Evolutionary conservation across 202 grass and related monocot genomes (phyloP), one percentile per base, ranked within the genome.

Genomic region (Zizania palustris): DNA sequence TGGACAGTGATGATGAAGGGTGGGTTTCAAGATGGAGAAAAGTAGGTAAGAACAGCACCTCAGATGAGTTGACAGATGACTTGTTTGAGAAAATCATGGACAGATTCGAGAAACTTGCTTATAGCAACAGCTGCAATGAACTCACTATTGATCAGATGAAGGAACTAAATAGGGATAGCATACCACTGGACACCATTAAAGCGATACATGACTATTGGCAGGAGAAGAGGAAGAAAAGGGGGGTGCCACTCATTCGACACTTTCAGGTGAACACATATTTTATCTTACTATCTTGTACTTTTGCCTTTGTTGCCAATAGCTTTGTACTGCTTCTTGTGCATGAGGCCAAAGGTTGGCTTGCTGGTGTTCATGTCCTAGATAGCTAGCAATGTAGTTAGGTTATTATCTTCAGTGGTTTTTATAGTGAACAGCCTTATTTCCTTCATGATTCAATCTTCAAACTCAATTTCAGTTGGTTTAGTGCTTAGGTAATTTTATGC

Each of bases 1-100:
- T 99, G 87, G 92, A 99, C 61, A 99, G 92, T 81, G 92, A 89
- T 69, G 96, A 99, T 83, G 96, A 99, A 65, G 78, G 75, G 7
- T 99, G 96, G 96, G 54, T 93, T 64, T 87, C 80, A 65, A 76
- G 45, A 68, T 80, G 63, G 40, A 80, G 21, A 62, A 67, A 75
- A 65, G 61, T 63, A 57, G 65, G 73, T 48, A 83, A 83, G 39
- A 45, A 34, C 43, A 78, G 6, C n/a, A 77, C 56, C 56, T 22
- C 63, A 28, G 15, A 8, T 53, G 71, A 88, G 69, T 72, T 99
- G 63, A 85, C 87, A 18, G 96, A 95, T 41, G 85, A 92, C 56
- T 64, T 94, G 57, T 98, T 98, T 81, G 96, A 95, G 83, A 81
- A 53, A 83, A 68, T 92, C 41, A 87, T 98, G 77, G 91, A 98